These are phyloP conservation scores for Neurospora sp. DNA, from an alignment of 2,329 filamentous ascomycete genomes.

Conservation along the genomic window DNA sequence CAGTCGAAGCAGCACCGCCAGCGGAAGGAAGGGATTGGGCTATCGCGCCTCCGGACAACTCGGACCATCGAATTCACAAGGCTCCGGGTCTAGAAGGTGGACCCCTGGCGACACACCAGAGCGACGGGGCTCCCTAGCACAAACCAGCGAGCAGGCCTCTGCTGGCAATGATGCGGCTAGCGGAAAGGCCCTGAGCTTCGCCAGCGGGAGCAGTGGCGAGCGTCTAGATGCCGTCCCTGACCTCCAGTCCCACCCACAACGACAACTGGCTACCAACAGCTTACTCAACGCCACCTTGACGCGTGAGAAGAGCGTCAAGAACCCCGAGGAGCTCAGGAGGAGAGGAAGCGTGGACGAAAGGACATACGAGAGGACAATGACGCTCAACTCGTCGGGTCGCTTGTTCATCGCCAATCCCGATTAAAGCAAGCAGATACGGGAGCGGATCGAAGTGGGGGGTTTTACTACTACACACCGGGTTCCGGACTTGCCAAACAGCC, in stretches of 20 bases:
- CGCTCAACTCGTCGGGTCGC: constrained; percentile 55
- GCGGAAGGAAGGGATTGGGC: constrained; percentile 36
- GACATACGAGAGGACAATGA: constrained; percentile 71
- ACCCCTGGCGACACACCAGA: constrained; percentile 49
- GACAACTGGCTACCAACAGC: constrained; percentile 49
- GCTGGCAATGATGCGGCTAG: constrained; percentile 34
- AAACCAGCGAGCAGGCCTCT: constrained; percentile 27
- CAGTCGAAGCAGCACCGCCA: constrained; percentile 58
- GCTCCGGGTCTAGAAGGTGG: constrained; percentile 32
- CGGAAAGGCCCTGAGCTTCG: constrained; percentile 39
- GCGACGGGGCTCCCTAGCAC: constrained; percentile 41
- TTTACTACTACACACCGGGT: not conserved
- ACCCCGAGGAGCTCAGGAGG: constrained; percentile 61
- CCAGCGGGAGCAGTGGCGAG: constrained; percentile 49
- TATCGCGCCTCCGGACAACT: constrained; percentile 43
- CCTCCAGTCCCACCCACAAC: constrained; percentile 31
- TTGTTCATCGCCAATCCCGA: constrained; percentile 85
- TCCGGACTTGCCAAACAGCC: not conserved
- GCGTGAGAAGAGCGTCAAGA: constrained; percentile 57
- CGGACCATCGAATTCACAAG: constrained; percentile 21
- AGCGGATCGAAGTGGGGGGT: not conserved
- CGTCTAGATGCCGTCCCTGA: constrained; percentile 52
- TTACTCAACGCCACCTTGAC: constrained; percentile 47
- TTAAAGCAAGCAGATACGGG: constrained; percentile 5
- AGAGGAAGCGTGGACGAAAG: constrained; percentile 78